phyloP scores from a whole-genome alignment of 805 yeast species.

The Candida piceae region DNA sequence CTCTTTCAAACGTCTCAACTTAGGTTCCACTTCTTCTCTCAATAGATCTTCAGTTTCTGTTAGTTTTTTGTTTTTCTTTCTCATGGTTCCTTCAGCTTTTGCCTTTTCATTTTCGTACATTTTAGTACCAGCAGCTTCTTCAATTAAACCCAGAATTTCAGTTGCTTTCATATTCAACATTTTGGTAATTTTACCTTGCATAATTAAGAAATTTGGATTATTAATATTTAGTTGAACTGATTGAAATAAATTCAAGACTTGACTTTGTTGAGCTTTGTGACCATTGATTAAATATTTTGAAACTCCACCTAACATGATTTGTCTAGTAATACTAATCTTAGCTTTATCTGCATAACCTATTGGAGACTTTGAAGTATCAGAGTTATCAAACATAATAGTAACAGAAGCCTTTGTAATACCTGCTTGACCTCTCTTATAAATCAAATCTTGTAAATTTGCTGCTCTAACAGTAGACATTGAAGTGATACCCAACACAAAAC shows the following conservation, averaged over 20 bases:
- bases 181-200: constrained; percentile 98
- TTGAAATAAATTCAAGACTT: constrained; percentile 85
- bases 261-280: constrained; percentile 91
- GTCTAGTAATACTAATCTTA: constrained; percentile 87
- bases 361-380: constrained; percentile 72
- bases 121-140: constrained; percentile 97
- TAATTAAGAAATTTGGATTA: constrained; percentile 93
- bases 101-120: constrained; percentile 92
- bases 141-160: constrained; percentile 85
- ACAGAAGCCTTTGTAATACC: constrained; percentile 97
- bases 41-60: constrained; percentile 69
- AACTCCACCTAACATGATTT: constrained; percentile 84
- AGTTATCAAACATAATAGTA: constrained; percentile 89
- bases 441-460: constrained; percentile 84
- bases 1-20: constrained; percentile 68
- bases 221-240: constrained; percentile 93
- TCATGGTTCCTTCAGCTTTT: constrained; percentile 87
- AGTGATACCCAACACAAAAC: constrained; percentile 96
- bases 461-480: constrained; percentile 96
- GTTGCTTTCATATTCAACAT: constrained; percentile 93
- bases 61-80: constrained; percentile 81
- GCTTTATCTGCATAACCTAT: constrained; percentile 76
- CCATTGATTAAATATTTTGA: constrained; percentile 93
- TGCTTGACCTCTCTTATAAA: constrained; percentile 96
- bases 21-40: constrained; percentile 89